These are phyloP conservation scores for Priceomyces melissophilus DNA, from an alignment of 805 yeast species.

Conservation along the genomic window DNA sequence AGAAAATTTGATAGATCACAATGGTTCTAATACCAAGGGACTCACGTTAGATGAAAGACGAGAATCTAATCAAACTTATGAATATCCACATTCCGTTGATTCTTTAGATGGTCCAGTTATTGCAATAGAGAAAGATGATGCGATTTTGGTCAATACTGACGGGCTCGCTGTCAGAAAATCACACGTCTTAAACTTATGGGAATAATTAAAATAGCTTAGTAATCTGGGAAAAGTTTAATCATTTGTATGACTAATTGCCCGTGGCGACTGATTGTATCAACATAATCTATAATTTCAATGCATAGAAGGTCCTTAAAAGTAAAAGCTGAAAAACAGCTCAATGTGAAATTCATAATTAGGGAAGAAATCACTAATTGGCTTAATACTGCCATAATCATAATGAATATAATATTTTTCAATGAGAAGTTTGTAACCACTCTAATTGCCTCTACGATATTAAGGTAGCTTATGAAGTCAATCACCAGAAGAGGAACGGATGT, in stretches of 20 bases:
- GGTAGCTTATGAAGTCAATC: constrained; percentile 57
- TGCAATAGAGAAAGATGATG: constrained; percentile 53
- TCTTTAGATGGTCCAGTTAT: constrained; percentile 85
- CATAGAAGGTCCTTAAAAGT: constrained; percentile 6
- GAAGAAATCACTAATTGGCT: constrained; percentile 14
- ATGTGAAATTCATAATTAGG: constrained; percentile 11
- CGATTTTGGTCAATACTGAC: constrained; percentile 25
- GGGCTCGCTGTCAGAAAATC: constrained; percentile 27
- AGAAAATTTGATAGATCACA: constrained; percentile 12
- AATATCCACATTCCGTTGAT: constrained; percentile 68
- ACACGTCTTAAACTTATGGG: constrained; percentile 13
- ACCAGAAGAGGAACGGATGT: constrained; percentile 60
- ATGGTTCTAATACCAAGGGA: constrained; percentile 12
- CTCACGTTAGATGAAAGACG: constrained; percentile 76
- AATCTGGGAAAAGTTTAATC: neutral
- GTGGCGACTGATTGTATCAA: constrained; percentile 1
- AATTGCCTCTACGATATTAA: constrained; percentile 63
- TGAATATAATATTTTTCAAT: constrained; percentile 12
- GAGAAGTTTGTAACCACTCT: constrained; percentile 17
- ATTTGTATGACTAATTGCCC: constrained; percentile 1
- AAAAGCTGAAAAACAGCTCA: constrained; percentile 12
- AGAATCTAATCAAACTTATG: constrained; percentile 67
- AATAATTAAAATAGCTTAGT: neutral
- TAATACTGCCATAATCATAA: constrained; percentile 14
- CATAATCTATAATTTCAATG: constrained; percentile 9